Percentiles rank a stretch among this genome's conserved stretches.
phyloP scores from a whole-genome alignment of 2,329 filamentous ascomycete genomes.

The Xylariaceae sp. region DNA sequence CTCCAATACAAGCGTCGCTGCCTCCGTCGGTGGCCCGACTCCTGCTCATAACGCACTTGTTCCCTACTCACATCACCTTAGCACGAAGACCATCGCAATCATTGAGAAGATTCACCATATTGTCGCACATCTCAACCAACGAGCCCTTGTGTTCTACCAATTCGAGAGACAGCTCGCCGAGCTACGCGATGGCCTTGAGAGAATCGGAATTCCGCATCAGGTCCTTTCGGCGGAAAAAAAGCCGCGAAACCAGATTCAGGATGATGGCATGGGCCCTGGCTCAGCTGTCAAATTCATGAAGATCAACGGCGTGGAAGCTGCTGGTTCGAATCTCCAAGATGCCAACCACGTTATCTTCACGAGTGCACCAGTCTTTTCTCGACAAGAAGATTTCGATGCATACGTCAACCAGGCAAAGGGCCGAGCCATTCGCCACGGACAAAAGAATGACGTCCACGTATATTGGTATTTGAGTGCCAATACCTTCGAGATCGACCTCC shows the following conservation, averaged over 20 bases:
- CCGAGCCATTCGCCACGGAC: slow-evolving; percentile 39
- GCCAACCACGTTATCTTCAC: slow-evolving; percentile 44
- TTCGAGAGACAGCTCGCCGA: slow-evolving; percentile 29
- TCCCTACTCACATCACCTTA: slow-evolving; percentile 1
- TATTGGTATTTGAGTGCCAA: slow-evolving; percentile 39
- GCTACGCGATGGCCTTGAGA: slow-evolving; percentile 21
- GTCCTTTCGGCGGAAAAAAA: slow-evolving; percentile 1
- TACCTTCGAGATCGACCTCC: slow-evolving; percentile 41
- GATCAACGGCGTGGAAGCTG: slow-evolving; percentile 38
- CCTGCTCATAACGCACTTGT: too few species aligned
- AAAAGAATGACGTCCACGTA: slow-evolving; percentile 36
- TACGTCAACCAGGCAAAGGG: slow-evolving; percentile 41
- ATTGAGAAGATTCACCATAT: slow-evolving; percentile 14
- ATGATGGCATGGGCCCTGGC: too few species aligned
- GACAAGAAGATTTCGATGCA: slow-evolving; percentile 33
- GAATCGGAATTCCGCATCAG: slow-evolving; percentile 13
- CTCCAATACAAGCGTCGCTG: too few species aligned
- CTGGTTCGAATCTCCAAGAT: slow-evolving; percentile 40
- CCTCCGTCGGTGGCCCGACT: too few species aligned
- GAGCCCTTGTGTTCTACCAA: slow-evolving; percentile 39
- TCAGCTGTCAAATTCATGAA: slow-evolving; percentile 35
- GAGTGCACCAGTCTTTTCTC: slow-evolving; percentile 32
- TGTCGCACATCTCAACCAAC: slow-evolving; percentile 14
- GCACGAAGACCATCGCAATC: slow-evolving; percentile 26
- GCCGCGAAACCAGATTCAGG: neutral